Base-by-base conservation (phyloP, 163 green algal genomes). In the Prototheca stagnorum region DNA sequence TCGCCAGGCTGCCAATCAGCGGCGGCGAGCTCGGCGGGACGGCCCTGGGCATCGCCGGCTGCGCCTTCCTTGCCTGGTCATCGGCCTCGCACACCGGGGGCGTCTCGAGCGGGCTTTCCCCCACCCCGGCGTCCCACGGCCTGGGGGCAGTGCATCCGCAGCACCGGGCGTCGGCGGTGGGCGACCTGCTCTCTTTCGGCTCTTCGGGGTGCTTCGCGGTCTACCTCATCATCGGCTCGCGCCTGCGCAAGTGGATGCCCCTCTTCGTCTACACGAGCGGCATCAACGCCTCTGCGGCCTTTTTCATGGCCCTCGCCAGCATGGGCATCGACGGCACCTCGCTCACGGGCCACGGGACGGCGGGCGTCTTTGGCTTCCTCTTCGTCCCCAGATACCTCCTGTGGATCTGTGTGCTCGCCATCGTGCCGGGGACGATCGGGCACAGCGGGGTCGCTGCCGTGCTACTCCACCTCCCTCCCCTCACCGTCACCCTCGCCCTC, bases 371-470 rank as follows among this genome's bases (percentile, higher is more conserved):
- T 24, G 73, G 73, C 15, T 82, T 43, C 9, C 15, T 43, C 12
- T 24, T 20, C 8, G 52, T 36, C 1, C 19, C 11, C 1, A 46
- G 39, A 4, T 73, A 81, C 52, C 41, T 71, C 3, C 45, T 49
- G 0, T 51, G 53, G 24, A 65, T 87, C 24, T 9, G 76, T 16
- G 86, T 82, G 51, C 49, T 90, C 39, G 73, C 65, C 2, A 12
- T 72, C 8, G 63, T 74, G 0, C 78, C 78, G 2, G 78, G 78
- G 21, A 69, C 85, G 15, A 35, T 76, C 22, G 54, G 59, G 1
- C 57, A 61, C 44, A 44, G 27, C 28, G 67, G 70, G 4, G 79
- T 90, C 57, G 88, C 88, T 62, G 63, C 70, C 2, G 46, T 88
- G 41, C 51, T 87, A 3, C 60, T 54, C 11, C 76, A 75, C 56